Evolutionary conservation across 768 basidiomycete species (phyloP).

Genomic region (Mycena latifolia): DNA sequence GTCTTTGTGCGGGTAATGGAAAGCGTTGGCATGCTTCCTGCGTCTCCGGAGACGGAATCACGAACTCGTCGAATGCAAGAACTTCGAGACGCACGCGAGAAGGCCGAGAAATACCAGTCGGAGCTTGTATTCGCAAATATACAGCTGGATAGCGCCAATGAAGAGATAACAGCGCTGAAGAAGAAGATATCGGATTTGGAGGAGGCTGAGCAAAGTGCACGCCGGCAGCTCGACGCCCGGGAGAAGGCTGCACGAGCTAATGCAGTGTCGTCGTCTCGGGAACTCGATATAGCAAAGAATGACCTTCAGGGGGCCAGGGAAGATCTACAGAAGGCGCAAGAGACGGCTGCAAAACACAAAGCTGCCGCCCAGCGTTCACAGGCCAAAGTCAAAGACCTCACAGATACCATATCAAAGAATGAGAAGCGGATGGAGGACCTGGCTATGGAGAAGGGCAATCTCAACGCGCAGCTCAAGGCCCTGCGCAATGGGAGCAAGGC

Average conservation of each 20-base stretch:
- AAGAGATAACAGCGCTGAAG: not conserved
- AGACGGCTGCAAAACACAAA: not conserved
- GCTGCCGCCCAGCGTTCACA: not conserved
- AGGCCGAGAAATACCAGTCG: not conserved
- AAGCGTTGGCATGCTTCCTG: not conserved
- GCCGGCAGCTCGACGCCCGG: not conserved
- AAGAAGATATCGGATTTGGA: not conserved
- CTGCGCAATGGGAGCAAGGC: not conserved
- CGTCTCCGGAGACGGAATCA: not conserved
- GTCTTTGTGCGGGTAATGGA: not conserved
- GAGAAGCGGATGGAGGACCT: conserved; percentile 1
- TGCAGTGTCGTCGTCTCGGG: too few species aligned
- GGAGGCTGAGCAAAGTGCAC: not conserved
- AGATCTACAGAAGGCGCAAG: not conserved
- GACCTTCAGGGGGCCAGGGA: not conserved
- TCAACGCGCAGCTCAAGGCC: conserved; percentile 9
- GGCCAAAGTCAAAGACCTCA: not conserved
- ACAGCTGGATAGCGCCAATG: not conserved
- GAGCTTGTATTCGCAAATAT: not conserved
- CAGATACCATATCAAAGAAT: not conserved
- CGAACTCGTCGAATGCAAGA: too few species aligned
- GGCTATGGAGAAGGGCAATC: not conserved
- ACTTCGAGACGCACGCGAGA: too few species aligned
- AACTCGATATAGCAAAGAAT: conserved; percentile 1
- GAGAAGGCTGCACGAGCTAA: not conserved